These are phyloP conservation scores for Stereum hirsutum DNA, from an alignment of 1,284 basidiomycete species.

Conservation along the genomic window DNA sequence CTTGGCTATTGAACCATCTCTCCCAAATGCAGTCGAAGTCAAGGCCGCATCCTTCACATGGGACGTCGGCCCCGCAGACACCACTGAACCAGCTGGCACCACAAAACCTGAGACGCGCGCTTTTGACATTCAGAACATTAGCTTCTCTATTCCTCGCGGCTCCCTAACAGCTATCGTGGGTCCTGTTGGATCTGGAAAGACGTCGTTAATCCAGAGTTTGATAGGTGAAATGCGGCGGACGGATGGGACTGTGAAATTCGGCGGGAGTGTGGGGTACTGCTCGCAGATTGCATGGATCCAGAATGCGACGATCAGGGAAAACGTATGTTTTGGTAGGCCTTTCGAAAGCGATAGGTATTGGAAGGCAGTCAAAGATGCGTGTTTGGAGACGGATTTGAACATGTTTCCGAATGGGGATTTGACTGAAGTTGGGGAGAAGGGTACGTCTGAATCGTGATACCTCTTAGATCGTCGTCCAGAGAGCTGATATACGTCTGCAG, in stretches of 20 bases:
- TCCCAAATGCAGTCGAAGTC: slow-evolving; percentile 57
- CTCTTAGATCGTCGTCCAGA: background rate
- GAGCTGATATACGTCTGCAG: slow-evolving; percentile 22
- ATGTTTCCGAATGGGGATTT: slow-evolving; percentile 77
- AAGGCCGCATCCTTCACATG: slow-evolving; percentile 72
- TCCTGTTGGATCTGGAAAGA: slow-evolving; percentile 54
- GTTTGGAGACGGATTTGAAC: slow-evolving; percentile 71
- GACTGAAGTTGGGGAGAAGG: slow-evolving; percentile 87
- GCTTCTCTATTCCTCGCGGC: slow-evolving; percentile 60
- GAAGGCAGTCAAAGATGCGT: slow-evolving; percentile 67
- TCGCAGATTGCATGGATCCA: slow-evolving; percentile 53
- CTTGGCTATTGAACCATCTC: slow-evolving; percentile 35
- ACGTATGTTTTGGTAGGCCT: slow-evolving; percentile 77
- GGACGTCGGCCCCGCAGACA: slow-evolving; percentile 54
- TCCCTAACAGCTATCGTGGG: slow-evolving; percentile 77
- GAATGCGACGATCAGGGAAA: slow-evolving; percentile 72
- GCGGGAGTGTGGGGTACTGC: slow-evolving; percentile 45
- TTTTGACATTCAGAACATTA: slow-evolving; percentile 52
- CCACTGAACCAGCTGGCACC: no score
- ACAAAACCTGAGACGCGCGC: slow-evolving; percentile 30
- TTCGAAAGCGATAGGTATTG: slow-evolving; percentile 76
- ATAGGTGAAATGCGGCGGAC: slow-evolving; percentile 76
- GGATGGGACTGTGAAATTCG: slow-evolving; percentile 54
- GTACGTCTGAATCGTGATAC: slow-evolving; percentile 16
- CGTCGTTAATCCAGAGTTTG: slow-evolving; percentile 65